A percentile compares a stretch with the other conserved stretches of the same genome.
phyloP scores from a whole-genome alignment of 2,329 filamentous ascomycete genomes.

The Sporothrix dimorphospora region DNA sequence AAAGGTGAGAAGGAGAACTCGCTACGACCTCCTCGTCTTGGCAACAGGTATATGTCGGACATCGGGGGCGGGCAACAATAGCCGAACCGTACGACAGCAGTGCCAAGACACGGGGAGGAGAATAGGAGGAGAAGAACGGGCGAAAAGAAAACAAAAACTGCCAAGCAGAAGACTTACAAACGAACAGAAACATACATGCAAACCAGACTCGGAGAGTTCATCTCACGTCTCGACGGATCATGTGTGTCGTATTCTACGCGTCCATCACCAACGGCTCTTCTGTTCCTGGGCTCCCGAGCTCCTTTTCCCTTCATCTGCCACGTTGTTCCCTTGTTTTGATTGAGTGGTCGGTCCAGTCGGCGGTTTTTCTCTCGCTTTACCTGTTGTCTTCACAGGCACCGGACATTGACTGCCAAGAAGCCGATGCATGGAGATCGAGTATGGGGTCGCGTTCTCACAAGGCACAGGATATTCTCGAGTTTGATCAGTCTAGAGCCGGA shows the following conservation, averaged over 20 bases:
- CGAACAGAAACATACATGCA: not conserved
- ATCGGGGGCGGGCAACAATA: conserved; percentile 1
- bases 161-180: not conserved
- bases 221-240: not conserved
- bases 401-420: not conserved
- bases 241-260: not conserved
- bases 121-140: not conserved
- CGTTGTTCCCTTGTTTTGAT: not conserved
- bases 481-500: not conserved
- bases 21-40: not conserved
- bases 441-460: not conserved
- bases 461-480: not conserved
- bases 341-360: not conserved
- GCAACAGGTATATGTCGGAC: not conserved
- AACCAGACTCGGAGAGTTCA: not conserved
- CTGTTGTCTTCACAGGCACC: not conserved
- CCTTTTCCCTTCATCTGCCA: not conserved
- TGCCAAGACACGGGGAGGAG: conserved; percentile 36
- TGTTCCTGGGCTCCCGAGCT: not conserved
- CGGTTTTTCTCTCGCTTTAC: not conserved
- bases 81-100: not conserved
- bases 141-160: not conserved
- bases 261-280: not conserved
- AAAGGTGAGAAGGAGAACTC: not conserved
- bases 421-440: not conserved